Percentiles rank a stretch among this genome's conserved stretches.
phyloP scores from a whole-genome alignment of 306 rosid genomes.

The Luffa acutangula region DNA sequence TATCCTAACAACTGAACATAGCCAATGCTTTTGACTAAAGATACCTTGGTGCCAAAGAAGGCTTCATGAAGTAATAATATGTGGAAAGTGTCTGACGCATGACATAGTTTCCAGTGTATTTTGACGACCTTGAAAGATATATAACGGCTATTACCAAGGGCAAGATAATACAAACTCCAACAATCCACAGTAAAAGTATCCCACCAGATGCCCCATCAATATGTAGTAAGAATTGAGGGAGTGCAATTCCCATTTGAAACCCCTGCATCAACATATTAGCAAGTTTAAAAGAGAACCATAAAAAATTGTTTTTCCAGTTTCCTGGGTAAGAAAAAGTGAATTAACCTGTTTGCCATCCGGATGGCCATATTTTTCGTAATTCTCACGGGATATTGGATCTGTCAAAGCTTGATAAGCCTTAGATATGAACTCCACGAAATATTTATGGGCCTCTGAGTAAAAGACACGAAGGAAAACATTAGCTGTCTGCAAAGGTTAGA shows the following conservation, averaged over 20 bases:
- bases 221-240: constrained; percentile 81
- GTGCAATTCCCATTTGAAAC: constrained; percentile 98
- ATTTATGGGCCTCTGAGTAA: constrained; percentile 60
- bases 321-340: not conserved
- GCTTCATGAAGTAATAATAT: constrained; percentile 85
- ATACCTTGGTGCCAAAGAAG: constrained; percentile 95
- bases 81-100: constrained; percentile 93
- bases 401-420: constrained; percentile 97
- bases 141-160: constrained; percentile 89
- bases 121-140: constrained; percentile 90
- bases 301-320: not conserved
- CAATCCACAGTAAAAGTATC: constrained; percentile 90
- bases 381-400: constrained; percentile 79
- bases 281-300: not conserved
- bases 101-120: constrained; percentile 91
- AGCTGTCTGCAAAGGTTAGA: constrained; percentile 1
- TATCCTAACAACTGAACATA: not conserved
- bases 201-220: constrained; percentile 93
- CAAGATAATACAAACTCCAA: constrained; percentile 91
- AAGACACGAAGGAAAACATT: not conserved
- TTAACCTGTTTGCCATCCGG: constrained; percentile 92
- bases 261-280: constrained; percentile 49
- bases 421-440: constrained; percentile 80
- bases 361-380: constrained; percentile 94
- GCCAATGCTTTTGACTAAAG: not conserved